phyloP scores from a whole-genome alignment of 1,139 yeast genomes.

The Nakaseomyces glabratus region DNA sequence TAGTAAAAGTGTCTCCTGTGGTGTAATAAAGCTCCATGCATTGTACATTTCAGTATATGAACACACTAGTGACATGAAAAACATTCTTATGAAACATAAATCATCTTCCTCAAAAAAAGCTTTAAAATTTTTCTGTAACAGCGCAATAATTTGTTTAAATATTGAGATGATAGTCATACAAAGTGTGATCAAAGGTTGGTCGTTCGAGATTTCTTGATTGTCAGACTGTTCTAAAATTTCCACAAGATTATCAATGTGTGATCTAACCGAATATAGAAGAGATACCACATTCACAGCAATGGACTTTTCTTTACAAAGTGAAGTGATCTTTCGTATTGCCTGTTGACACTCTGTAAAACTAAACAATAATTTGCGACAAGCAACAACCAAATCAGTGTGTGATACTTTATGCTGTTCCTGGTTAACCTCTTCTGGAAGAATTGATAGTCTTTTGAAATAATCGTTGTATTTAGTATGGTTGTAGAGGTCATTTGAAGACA shows the following conservation, averaged over 20 bases:
- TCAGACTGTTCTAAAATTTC: slow-evolving; percentile 53
- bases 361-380: slow-evolving; percentile 48
- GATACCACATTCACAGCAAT: slow-evolving; percentile 52
- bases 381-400: slow-evolving; percentile 37
- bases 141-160: slow-evolving; percentile 44
- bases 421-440: slow-evolving; percentile 45
- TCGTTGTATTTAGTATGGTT: slow-evolving; percentile 45
- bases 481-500: slow-evolving; percentile 19
- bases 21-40: slow-evolving; percentile 52
- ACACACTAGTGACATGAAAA: slow-evolving; percentile 62
- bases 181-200: slow-evolving; percentile 32
- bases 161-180: slow-evolving; percentile 34
- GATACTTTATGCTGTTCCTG: slow-evolving; percentile 20
- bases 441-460: slow-evolving; percentile 61
- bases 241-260: slow-evolving; percentile 50
- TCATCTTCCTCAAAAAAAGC: slow-evolving; percentile 50
- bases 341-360: slow-evolving; percentile 64
- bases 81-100: slow-evolving; percentile 61
- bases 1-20: slow-evolving; percentile 20
- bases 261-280: slow-evolving; percentile 46
- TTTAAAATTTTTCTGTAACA: slow-evolving; percentile 41
- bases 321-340: slow-evolving; percentile 55
- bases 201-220: slow-evolving; percentile 28
- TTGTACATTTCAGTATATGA: slow-evolving; percentile 68
- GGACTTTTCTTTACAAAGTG: slow-evolving; percentile 57